Conservation (phyloP, 2,329 filamentous ascomycete genomes). For the Colletotrichum tabaci region DNA sequence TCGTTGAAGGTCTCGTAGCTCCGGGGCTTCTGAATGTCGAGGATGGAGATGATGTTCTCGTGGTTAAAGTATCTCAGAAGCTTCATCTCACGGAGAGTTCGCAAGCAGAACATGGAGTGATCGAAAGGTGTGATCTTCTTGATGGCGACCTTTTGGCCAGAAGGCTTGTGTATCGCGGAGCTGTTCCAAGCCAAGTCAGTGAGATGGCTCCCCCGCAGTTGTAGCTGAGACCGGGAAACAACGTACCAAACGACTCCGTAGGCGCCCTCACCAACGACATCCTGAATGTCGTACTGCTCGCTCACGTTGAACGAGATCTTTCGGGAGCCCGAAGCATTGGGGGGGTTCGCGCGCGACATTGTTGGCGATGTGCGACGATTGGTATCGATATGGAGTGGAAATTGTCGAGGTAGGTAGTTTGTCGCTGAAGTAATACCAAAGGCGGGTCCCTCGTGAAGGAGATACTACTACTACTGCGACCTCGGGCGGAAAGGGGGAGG, state of each 20-base stretch:
- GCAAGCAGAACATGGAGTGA: conserved; percentile 98
- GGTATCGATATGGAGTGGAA: conserved; percentile 25
- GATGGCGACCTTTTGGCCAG: conserved; percentile 98
- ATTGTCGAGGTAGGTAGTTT: conserved; percentile 22
- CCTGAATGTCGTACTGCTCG: conserved; percentile 99
- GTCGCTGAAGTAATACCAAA: conserved; percentile 23
- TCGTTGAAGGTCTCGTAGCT: conserved; percentile 97
- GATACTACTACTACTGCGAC: conserved; percentile 31
- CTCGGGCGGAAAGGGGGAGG: conserved; percentile 30
- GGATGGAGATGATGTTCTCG: conserved; percentile 99
- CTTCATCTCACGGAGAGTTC: conserved; percentile 99
- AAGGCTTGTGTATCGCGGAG: conserved; percentile 98
- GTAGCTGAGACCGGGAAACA: not conserved
- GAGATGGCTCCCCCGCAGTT: conserved; percentile 32
- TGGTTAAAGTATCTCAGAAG: conserved; percentile 99
- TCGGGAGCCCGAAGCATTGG: conserved; percentile 75
- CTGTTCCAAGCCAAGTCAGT: conserved; percentile 59
- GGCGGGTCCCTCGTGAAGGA: conserved; percentile 35
- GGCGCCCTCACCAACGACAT: conserved; percentile 98
- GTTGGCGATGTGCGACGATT: conserved; percentile 42
- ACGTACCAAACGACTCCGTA: conserved; percentile 98
- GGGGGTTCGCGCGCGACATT: conserved; percentile 72
- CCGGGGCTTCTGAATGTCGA: conserved; percentile 98
- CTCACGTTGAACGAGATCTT: conserved; percentile 99
- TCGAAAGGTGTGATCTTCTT: conserved; percentile 99